Percentiles rank a stretch among this genome's conserved stretches.
These are phyloP conservation scores for Pichia sp. DNA, from an alignment of 1,139 yeast genomes.

Conservation along the genomic window DNA sequence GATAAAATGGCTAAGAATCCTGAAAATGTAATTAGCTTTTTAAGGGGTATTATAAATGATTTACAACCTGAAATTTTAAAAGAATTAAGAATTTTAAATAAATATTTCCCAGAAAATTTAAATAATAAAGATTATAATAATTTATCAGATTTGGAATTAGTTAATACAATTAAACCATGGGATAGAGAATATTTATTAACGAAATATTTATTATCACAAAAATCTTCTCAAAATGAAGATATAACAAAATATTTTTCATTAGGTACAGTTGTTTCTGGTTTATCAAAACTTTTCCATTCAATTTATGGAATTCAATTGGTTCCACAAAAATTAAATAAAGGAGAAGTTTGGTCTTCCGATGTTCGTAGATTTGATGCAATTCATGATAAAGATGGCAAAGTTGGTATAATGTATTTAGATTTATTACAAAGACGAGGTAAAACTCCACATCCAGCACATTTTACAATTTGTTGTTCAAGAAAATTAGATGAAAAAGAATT, in stretches of 20 bases:
- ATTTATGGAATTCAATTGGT: constrained; percentile 78
- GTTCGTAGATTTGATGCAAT: constrained; percentile 77
- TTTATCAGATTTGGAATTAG: constrained; percentile 33
- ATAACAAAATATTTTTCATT: constrained; percentile 67
- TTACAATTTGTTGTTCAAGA: constrained; percentile 93
- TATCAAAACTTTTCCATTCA: constrained; percentile 59
- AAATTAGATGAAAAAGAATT: constrained; percentile 47
- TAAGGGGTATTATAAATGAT: constrained; percentile 50
- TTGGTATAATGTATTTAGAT: constrained; percentile 66
- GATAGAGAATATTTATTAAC: constrained; percentile 72
- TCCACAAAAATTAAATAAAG: constrained; percentile 41
- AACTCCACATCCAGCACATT: constrained; percentile 81
- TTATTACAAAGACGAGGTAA: constrained; percentile 57
- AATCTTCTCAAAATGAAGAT: constrained; percentile 33
- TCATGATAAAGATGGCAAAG: constrained; percentile 48
- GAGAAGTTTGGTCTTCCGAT: constrained; percentile 89
- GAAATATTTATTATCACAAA: constrained; percentile 27
- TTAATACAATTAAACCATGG: constrained; percentile 69
- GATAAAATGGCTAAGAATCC: constrained; percentile 90
- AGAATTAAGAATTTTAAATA: constrained; percentile 42
- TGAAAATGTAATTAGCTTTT: constrained; percentile 63
- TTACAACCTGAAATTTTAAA: constrained; percentile 50
- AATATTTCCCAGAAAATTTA: constrained; percentile 15
- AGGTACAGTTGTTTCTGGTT: constrained; percentile 82
- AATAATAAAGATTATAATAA: constrained; percentile 23